Evolutionary conservation across 129 eudicot genomes (phyloP).

Genomic region (Flaveria robusta): DNA sequence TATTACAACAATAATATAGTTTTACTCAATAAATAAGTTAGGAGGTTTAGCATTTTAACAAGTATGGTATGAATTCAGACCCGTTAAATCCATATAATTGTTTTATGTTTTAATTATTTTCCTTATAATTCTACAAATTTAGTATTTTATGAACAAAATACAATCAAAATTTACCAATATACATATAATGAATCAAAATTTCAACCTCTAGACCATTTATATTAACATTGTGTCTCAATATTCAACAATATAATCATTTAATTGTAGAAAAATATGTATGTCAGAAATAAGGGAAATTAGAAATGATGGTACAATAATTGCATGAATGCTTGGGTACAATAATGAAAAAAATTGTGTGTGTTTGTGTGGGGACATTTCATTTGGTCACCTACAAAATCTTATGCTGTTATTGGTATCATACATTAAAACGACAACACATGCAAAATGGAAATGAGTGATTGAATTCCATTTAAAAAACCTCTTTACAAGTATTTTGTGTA

Average conservation of each 20-base stretch:
- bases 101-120: too few species aligned
- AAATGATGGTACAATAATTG: conserved; percentile 6
- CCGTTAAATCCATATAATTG: too few species aligned
- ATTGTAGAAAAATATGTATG: too few species aligned
- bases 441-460: background rate
- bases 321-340: background rate
- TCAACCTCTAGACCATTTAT: too few species aligned
- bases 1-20: too few species aligned
- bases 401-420: conserved; percentile 1
- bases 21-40: too few species aligned
- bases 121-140: background rate
- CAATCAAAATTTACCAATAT: background rate
- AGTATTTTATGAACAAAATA: background rate
- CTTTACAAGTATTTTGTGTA: background rate
- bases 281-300: background rate
- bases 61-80: too few species aligned
- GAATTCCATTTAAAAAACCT: background rate
- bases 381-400: conserved; percentile 20
- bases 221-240: too few species aligned
- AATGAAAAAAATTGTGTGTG: background rate
- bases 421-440: conserved; percentile 26
- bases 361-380: background rate
- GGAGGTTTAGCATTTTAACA: too few species aligned
- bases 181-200: background rate
- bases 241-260: too few species aligned